Evolutionary conservation across 192 early-diverging fungal species (phyloP).

Genomic region (Funneliformis geosporum): DNA sequence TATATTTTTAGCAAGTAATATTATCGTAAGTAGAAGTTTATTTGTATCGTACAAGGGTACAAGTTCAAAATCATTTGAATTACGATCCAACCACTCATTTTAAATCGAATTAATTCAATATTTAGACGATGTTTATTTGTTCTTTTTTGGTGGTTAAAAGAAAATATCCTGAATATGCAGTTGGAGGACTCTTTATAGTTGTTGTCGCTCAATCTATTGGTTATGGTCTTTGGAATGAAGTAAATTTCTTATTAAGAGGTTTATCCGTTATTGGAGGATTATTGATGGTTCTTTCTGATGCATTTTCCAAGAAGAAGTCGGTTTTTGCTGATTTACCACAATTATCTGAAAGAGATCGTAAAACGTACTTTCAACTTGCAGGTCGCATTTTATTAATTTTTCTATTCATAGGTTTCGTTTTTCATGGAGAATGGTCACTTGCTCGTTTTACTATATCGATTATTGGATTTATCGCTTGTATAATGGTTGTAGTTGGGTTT

Average conservation of each 20-base stretch:
- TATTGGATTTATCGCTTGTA: slow-evolving; percentile 79
- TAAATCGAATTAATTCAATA: neutral
- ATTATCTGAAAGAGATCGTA: slow-evolving; percentile 79
- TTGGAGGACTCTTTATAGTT: slow-evolving; percentile 78
- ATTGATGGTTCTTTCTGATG: slow-evolving; percentile 91
- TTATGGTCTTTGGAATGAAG: slow-evolving; percentile 92
- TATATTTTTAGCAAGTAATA: slow-evolving; percentile 83
- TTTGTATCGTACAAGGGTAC: neutral
- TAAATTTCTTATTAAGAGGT: slow-evolving; percentile 87
- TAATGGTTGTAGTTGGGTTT: slow-evolving; percentile 97
- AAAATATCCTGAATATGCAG: slow-evolving; percentile 81
- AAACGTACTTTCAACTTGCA: slow-evolving; percentile 90
- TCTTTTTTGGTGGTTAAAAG: slow-evolving; percentile 84
- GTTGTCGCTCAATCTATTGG: slow-evolving; percentile 88
- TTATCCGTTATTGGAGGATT: slow-evolving; percentile 93
- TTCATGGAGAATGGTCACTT: slow-evolving; percentile 80
- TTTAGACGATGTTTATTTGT: slow-evolving; percentile 73
- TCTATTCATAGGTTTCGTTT: slow-evolving; percentile 86
- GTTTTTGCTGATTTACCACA: slow-evolving; percentile 90
- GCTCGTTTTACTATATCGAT: slow-evolving; percentile 69
- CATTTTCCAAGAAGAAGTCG: slow-evolving; percentile 63
- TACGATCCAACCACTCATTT: neutral
- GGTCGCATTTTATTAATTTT: slow-evolving; percentile 92
- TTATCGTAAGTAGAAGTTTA: slow-evolving; percentile 55
- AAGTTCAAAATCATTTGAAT: neutral